Evolutionary conservation across 192 early-diverging fungal species (phyloP).

Genomic region (Linderina pennispora): DNA sequence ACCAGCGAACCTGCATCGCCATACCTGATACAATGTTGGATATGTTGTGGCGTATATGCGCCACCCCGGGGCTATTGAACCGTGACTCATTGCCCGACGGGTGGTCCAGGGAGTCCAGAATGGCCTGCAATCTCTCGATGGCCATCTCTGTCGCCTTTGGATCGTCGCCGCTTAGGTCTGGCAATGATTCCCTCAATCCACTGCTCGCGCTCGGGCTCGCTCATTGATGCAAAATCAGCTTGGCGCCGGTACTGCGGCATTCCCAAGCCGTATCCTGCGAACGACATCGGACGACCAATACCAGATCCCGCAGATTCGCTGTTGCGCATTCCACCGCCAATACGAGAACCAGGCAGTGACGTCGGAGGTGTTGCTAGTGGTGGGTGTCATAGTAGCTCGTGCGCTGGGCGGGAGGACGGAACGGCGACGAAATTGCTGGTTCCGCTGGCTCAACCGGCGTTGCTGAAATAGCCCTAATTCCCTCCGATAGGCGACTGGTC

Average conservation of each 20-base stretch:
- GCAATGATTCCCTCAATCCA: slow-evolving; percentile 27
- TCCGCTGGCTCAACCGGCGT: too few species aligned
- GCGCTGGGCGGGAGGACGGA: too few species aligned
- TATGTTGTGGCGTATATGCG: slow-evolving; percentile 13
- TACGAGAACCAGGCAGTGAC: too few species aligned
- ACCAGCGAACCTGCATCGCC: slow-evolving; percentile 25
- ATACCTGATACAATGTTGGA: slow-evolving; percentile 15
- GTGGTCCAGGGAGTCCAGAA: slow-evolving; percentile 8
- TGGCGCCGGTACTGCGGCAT: too few species aligned
- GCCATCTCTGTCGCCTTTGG: slow-evolving; percentile 21
- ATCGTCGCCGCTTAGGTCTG: slow-evolving; percentile 33
- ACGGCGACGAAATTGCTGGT: too few species aligned
- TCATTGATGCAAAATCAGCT: slow-evolving; percentile 19
- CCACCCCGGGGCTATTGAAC: slow-evolving; percentile 1
- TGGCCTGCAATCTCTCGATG: slow-evolving; percentile 20
- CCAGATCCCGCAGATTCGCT: too few species aligned
- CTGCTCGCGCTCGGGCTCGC: slow-evolving; percentile 30
- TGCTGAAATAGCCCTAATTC: too few species aligned
- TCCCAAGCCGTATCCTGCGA: neutral
- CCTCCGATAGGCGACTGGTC: too few species aligned
- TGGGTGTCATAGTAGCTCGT: too few species aligned
- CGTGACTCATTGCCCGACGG: neutral
- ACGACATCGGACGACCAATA: neutral
- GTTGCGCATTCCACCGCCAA: too few species aligned
- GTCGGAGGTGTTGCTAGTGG: too few species aligned